Evolutionary conservation across 1,139 yeast genomes (phyloP).

Genomic region (Saccharomyces hybrid): DNA sequence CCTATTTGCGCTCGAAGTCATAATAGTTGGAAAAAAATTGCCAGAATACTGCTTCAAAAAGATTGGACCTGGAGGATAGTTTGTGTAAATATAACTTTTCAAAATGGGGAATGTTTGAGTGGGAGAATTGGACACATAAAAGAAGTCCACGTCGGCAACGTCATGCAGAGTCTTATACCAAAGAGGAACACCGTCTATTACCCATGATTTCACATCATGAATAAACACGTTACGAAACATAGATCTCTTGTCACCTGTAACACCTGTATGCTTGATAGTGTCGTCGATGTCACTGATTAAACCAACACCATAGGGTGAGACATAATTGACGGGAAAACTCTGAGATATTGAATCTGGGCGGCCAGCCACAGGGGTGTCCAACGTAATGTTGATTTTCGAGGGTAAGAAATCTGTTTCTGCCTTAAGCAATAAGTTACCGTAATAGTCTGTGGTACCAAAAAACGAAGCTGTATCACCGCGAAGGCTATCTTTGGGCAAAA

Average conservation of each 20-base stretch:
- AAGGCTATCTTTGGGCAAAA: conserved; percentile 40
- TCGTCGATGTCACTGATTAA: conserved; percentile 92
- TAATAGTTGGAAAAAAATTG: conserved; percentile 64
- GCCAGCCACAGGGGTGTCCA: conserved; percentile 20
- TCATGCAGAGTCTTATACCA: conserved; percentile 52
- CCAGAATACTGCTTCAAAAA: conserved; percentile 84
- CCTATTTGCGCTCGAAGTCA: conserved; percentile 81
- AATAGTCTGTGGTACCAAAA: conserved; percentile 43
- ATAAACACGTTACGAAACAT: conserved; percentile 70
- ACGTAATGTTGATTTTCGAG: conserved; percentile 34
- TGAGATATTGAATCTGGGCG: conserved; percentile 11
- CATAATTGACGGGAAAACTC: conserved; percentile 11
- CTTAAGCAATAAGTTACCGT: conserved; percentile 51
- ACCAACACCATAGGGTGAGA: conserved; percentile 41
- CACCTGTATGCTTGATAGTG: conserved; percentile 85
- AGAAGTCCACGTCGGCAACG: conserved; percentile 50
- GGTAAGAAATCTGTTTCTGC: conserved; percentile 51
- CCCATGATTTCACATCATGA: conserved; percentile 56
- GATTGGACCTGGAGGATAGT: conserved; percentile 63
- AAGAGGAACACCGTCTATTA: conserved; percentile 60
- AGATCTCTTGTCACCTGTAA: conserved; percentile 77
- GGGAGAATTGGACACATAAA: conserved; percentile 93
- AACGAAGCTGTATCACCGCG: conserved; percentile 26
- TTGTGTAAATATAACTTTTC: conserved; percentile 45
- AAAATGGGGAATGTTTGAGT: conserved; percentile 75